Base-by-base conservation (phyloP, 768 basidiomycete species). In the Exidia glandulosa region DNA sequence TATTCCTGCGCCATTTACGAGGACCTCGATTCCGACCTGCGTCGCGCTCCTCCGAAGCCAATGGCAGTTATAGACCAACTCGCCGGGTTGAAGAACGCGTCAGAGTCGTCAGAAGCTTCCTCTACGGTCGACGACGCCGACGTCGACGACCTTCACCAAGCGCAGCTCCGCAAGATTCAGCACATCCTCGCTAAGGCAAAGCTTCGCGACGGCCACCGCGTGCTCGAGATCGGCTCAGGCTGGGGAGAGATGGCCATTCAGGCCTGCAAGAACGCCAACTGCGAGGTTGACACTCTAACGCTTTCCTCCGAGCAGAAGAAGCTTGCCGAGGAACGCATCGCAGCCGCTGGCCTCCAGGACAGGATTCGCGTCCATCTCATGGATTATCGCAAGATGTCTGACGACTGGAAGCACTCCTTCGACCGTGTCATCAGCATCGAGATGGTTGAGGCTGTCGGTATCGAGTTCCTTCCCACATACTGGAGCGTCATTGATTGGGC, bases 1-100 rank as follows among this genome's bases (percentile, higher is more conserved):
- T 95, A 94, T 72, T 93, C 90, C 0, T 93, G 90, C 70, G 93
- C 83, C 1, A 79, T 94, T 59, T 95, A 89, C 85, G 76, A 75
- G 56, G 81, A 85, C n/a, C 76, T 84, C 10, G 90, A 94, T 68
- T 85, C 84, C 60, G 93, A 91, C 57, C 79, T 93, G 59, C 33
- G 57, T 13, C 47, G 41, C 10, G 41, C 19, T 45, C 41, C 41
- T 23, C 16, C 23, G 5, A 45, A 45, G 41, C 41, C 9, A 19
- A 45, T 19, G 19, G 19, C 41, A 6, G 41, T 45, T 6, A 45
- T 45, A 14, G 41, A 45, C 41, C 16, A 45, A 23, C 41, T 45
- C 41, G 41, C 41, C 9, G 41, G 41, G 19, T 23, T 45, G 41
- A 45, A 45, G 16, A 45, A 45, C 41, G 41, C 50, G 25, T 31